Conservation (phyloP, 257 asterid species). For the Penstemon barbatus region DNA sequence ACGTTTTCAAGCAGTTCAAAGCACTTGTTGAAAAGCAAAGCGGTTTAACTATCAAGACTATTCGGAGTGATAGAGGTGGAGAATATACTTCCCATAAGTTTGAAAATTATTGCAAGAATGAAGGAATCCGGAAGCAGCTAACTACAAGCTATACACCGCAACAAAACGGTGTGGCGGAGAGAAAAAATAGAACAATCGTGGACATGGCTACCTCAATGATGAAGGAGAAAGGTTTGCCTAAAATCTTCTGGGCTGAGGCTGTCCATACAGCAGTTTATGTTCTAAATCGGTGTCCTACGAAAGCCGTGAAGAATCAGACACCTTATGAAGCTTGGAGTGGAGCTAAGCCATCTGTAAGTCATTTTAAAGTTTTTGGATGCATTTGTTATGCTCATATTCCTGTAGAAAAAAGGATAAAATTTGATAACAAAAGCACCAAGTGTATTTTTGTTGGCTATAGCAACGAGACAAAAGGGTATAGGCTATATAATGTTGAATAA, state of each 20-base stretch:
- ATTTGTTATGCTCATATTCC: not conserved
- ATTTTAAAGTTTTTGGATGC: not conserved
- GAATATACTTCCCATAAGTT: too few relatives aligned
- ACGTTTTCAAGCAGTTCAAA: not conserved
- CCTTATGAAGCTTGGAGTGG: constrained; percentile 3
- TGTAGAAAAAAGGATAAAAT: not conserved
- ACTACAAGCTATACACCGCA: too few relatives aligned
- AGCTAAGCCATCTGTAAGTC: not conserved
- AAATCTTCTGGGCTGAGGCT: too few relatives aligned
- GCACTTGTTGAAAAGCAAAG: not conserved
- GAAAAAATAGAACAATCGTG: too few relatives aligned
- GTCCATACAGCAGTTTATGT: too few relatives aligned
- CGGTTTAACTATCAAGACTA: not conserved
- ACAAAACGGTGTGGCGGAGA: too few relatives aligned
- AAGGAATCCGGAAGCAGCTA: not conserved
- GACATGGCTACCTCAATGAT: too few relatives aligned
- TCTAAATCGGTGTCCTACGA: not conserved
- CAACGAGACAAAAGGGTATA: not conserved
- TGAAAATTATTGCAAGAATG: too few relatives aligned
- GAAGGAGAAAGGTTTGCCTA: too few relatives aligned
- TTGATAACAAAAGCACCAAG: not conserved
- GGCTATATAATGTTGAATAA: not conserved
- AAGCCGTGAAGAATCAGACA: not conserved
- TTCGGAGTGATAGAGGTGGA: too few relatives aligned
- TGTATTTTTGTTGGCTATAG: constrained; percentile 1